Evolutionary conservation across 345 rosid genomes (phyloP).

Genomic region (Psidium friedrichsthalianum): DNA sequence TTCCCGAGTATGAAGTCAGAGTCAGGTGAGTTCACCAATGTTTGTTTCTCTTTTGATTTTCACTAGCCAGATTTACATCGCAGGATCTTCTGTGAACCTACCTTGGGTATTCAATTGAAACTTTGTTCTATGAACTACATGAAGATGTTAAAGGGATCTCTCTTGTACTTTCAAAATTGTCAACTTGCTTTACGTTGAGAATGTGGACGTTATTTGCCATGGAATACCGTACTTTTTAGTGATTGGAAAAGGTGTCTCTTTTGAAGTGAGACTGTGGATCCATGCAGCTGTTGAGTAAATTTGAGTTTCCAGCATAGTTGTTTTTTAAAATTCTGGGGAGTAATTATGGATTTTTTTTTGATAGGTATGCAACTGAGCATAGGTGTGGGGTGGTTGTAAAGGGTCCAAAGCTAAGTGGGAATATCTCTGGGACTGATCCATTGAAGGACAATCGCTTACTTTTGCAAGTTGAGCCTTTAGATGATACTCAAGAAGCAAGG

Average conservation of each 20-base stretch:
- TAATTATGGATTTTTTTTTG: neutral
- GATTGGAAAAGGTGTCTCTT: neutral
- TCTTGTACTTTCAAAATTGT: neutral
- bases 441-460: constrained; percentile 80
- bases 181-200: neutral
- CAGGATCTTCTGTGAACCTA: neutral
- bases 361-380: constrained; percentile 94
- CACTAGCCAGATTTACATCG: neutral
- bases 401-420: constrained; percentile 85
- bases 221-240: neutral
- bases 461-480: constrained; percentile 67
- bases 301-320: neutral
- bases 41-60: neutral
- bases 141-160: neutral
- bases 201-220: neutral
- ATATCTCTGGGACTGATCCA: constrained; percentile 95
- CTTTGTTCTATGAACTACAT: neutral
- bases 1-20: constrained; percentile 85
- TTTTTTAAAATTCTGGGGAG: neutral
- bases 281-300: neutral
- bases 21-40: constrained; percentile 48
- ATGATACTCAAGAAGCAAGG: constrained; percentile 75
- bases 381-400: constrained; percentile 97
- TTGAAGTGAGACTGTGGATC: neutral
- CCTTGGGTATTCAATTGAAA: neutral